Conservation (phyloP, 106 monocot genomes). For the Posidonia australis region DNA sequence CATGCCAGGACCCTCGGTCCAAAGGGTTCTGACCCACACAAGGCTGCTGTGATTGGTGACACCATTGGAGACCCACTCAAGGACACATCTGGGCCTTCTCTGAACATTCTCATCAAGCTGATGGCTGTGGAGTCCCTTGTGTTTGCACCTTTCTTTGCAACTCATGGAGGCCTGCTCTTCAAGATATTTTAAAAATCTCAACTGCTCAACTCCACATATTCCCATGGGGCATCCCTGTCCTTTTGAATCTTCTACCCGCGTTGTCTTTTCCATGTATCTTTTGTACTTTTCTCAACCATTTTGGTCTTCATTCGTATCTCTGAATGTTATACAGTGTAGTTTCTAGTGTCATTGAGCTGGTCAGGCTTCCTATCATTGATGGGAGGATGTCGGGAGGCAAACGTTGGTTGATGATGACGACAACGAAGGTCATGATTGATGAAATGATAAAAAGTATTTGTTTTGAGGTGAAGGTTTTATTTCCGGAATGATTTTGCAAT, state of each 20-base stretch:
- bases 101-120: constrained; percentile 98
- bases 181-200: constrained; percentile 17
- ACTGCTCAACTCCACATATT: not conserved
- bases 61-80: constrained; percentile 95
- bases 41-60: constrained; percentile 89
- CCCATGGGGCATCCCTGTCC: not conserved
- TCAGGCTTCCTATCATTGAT: too few species aligned
- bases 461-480: too few species aligned
- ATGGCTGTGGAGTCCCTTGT: constrained; percentile 96
- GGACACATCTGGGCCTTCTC: constrained; percentile 90
- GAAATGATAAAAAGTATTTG: too few species aligned
- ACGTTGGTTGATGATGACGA: too few species aligned
- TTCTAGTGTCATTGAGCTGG: too few species aligned
- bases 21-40: constrained; percentile 87
- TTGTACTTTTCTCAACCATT: not conserved
- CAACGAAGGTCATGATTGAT: too few species aligned
- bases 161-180: constrained; percentile 84
- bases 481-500: too few species aligned
- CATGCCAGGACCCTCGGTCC: constrained; percentile 73
- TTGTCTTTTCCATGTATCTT: not conserved
- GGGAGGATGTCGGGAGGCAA: too few species aligned
- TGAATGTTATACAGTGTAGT: too few species aligned
- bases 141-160: constrained; percentile 89
- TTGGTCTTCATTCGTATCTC: not conserved
- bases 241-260: not conserved